A percentile compares a stretch with the other conserved stretches of the same genome.
These are phyloP conservation scores for Sanghuangporus sanghuang DNA, from an alignment of 1,284 basidiomycete genomes.

Conservation along the genomic window DNA sequence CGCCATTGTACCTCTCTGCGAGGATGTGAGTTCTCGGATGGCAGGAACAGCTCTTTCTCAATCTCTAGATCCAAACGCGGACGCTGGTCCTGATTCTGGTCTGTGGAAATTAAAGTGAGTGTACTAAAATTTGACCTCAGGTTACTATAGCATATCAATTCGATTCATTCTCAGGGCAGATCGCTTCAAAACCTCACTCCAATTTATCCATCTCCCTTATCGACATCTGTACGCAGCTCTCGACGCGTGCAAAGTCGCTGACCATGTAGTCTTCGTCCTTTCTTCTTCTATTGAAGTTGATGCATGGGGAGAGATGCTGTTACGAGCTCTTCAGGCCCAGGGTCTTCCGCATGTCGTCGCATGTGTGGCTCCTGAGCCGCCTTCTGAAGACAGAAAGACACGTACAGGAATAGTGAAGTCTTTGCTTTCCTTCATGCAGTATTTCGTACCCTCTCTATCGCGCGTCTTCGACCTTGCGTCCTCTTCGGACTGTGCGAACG, in stretches of 20 bases:
- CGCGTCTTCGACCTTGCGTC: slow-evolving; percentile 52
- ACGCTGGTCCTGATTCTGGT: slow-evolving; percentile 47
- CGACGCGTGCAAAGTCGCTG: slow-evolving; percentile 85
- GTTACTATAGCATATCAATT: slow-evolving; percentile 14
- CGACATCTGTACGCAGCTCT: slow-evolving; percentile 73
- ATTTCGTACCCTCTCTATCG: slow-evolving; percentile 87
- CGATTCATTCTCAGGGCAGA: slow-evolving; percentile 49
- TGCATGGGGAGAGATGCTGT: slow-evolving; percentile 81
- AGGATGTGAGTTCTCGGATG: slow-evolving; percentile 53
- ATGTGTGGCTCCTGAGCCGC: slow-evolving; percentile 37
- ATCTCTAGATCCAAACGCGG: slow-evolving; percentile 54
- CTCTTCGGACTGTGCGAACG: slow-evolving; percentile 62
- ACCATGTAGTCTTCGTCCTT: slow-evolving; percentile 86
- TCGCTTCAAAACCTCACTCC: slow-evolving; percentile 85
- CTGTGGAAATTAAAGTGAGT: slow-evolving; percentile 65
- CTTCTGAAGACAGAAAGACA: slow-evolving; percentile 50
- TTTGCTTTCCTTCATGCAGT: slow-evolving; percentile 87
- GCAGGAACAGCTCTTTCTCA: slow-evolving; percentile 59
- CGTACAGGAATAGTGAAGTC: slow-evolving; percentile 74
- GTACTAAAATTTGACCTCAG: background rate
- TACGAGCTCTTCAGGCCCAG: slow-evolving; percentile 84
- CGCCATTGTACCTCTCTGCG: slow-evolving; percentile 72
- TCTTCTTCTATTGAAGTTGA: slow-evolving; percentile 83
- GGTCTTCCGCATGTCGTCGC: slow-evolving; percentile 73
- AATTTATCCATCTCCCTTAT: slow-evolving; percentile 77